These are phyloP conservation scores for Panaeolus papilionaceus DNA, from an alignment of 768 basidiomycete genomes.

Conservation along the genomic window DNA sequence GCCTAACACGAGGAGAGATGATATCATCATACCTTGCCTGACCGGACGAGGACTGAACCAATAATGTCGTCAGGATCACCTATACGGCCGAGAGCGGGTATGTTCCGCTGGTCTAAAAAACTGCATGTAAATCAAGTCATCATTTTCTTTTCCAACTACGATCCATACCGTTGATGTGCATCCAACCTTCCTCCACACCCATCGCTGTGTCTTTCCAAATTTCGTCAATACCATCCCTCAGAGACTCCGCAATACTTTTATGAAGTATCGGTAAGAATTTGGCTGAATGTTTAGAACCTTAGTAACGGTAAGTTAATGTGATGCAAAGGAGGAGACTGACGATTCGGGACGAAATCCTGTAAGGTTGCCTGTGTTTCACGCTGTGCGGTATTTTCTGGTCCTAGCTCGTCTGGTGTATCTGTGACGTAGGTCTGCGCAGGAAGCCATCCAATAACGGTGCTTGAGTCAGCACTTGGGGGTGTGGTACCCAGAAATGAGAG, in stretches of 20 bases:
- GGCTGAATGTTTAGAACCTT: slow-evolving; percentile 41
- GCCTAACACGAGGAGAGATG: background rate
- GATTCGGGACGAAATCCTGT: slow-evolving; percentile 75
- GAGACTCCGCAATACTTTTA: slow-evolving; percentile 57
- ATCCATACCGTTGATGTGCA: slow-evolving; percentile 73
- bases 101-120: slow-evolving; percentile 68
- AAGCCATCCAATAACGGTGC: slow-evolving; percentile 72
- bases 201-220: slow-evolving; percentile 68
- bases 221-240: slow-evolving; percentile 66
- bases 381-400: slow-evolving; percentile 13
- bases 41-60: slow-evolving; percentile 73
- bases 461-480: slow-evolving; percentile 52
- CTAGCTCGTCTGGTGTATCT: slow-evolving; percentile 21
- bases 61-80: slow-evolving; percentile 88
- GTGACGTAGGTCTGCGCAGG: slow-evolving; percentile 49
- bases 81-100: slow-evolving; percentile 76
- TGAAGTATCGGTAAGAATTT: slow-evolving; percentile 68
- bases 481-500: slow-evolving; percentile 63
- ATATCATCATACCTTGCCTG: slow-evolving; percentile 58
- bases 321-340: slow-evolving; percentile 45
- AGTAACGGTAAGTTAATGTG: background rate
- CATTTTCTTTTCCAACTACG: background rate
- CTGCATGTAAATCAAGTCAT: background rate
- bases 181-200: slow-evolving; percentile 80
- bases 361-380: slow-evolving; percentile 43